A percentile compares a stretch with the other conserved stretches of the same genome.
phyloP scores from a whole-genome alignment of 2,329 filamentous ascomycete species.

The Verticillium klebahnii region DNA sequence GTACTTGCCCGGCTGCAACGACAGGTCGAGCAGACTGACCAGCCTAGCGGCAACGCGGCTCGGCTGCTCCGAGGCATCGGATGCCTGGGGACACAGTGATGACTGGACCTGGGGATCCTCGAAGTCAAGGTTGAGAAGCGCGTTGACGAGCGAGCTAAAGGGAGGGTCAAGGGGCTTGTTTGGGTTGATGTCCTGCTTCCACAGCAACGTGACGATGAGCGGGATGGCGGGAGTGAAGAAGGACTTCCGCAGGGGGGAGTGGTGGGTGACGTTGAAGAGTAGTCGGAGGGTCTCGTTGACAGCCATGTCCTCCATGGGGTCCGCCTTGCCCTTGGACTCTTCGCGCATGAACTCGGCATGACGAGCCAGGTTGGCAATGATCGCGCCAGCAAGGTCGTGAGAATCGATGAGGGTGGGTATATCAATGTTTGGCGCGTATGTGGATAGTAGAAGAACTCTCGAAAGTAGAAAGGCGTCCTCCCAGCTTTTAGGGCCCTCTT shows the following conservation, averaged over 20 bases:
- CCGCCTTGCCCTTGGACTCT: conserved; percentile 12
- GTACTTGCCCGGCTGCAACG: conserved; percentile 52
- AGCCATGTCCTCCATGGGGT: conserved; percentile 70
- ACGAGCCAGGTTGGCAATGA: conserved; percentile 64
- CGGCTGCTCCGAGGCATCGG: conserved; percentile 32
- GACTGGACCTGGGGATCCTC: conserved; percentile 45
- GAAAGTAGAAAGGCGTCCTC: conserved; percentile 85
- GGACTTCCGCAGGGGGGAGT: conserved; percentile 56
- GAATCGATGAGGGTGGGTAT: conserved; percentile 61
- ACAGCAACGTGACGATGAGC: conserved; percentile 67
- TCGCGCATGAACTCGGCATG: conserved; percentile 50
- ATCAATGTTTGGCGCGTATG: conserved; percentile 69
- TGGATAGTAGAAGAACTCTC: conserved; percentile 75
- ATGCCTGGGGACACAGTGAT: conserved; percentile 61
- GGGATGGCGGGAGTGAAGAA: conserved; percentile 66
- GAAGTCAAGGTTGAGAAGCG: conserved; percentile 74
- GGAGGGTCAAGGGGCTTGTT: conserved; percentile 68
- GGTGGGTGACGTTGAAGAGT: conserved; percentile 81
- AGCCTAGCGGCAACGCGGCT: conserved; percentile 59
- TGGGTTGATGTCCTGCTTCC: conserved; percentile 50
- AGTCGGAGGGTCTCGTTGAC: conserved; percentile 81
- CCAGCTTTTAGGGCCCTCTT: conserved; percentile 46
- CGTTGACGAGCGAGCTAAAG: conserved; percentile 70
- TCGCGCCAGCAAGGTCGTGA: conserved; percentile 60
- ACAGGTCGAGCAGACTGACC: conserved; percentile 63